Evolutionary conservation across 2,329 filamentous ascomycete species (phyloP), one percentile per base, ranked within the genome.

Genomic region (Sporothrix luriei): DNA sequence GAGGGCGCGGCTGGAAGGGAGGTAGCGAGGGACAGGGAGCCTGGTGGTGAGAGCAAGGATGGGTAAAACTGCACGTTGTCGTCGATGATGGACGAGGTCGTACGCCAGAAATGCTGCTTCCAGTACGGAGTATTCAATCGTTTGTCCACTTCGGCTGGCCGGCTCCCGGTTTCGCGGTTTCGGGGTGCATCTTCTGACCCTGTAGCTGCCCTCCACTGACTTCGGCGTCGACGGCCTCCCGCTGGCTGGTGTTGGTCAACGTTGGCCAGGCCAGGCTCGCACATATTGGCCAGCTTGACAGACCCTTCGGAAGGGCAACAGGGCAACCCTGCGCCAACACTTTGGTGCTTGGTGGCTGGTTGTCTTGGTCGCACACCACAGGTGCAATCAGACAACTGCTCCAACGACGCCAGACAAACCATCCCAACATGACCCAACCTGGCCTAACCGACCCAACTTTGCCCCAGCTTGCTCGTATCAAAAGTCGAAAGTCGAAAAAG

Each of bases 301-400:
- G 40, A 16, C 38, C n/a, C n/a, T n/a, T n/a, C n/a, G n/a, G n/a
- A n/a, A n/a, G n/a, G n/a, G n/a, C n/a, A n/a, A 24, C 16, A 33
- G 6, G 9, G 11, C 52, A 54, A 19, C 57, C 57, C 38, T 46
- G 57, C 38, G 19, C 57, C 57, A 57, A 40, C 29, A 13, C 26
- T 26, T 1, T 14, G 40, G 5, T 10, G 33, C 33, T 33, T 61
- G 55, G 57, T 62, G 38, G 57, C 46, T 62, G 57, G 57, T 62
- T 62, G 57, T 62, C 38, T 62, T 62, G 38, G 38, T 16, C n/a
- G 24, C 57, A 61, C 57, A 40, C 55, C 55, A 24, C 33, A 59
- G 55, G 33, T 59, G 55, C 33, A n/a, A 59, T 11, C 21, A 43
- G 38, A 9, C 29, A 14, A 19, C 38, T 62, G 57, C 57, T 46